A percentile compares a stretch with the other conserved stretches of the same genome.
Evolutionary conservation across 495 filamentous ascomycete genomes (phyloP).

Genomic region (Hypoxylon perforatum): DNA sequence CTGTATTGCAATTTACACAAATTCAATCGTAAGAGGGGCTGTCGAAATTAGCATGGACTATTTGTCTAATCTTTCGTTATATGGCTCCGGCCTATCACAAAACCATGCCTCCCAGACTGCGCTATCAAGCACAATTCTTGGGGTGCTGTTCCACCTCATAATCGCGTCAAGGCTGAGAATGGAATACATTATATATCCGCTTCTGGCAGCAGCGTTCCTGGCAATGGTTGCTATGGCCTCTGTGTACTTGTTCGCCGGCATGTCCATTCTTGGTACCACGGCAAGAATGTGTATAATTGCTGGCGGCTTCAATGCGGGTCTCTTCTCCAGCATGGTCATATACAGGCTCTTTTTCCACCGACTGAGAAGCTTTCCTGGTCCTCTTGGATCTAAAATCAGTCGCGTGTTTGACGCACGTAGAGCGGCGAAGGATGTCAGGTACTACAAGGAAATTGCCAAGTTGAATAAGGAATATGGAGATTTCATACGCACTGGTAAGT

Average conservation of each 20-base stretch:
- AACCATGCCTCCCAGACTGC: slow-evolving; percentile 3
- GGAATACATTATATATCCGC: slow-evolving; percentile 16
- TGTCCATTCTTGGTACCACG: background rate
- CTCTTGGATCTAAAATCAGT: slow-evolving; percentile 50
- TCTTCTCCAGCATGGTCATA: slow-evolving; percentile 57
- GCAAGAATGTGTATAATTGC: slow-evolving; percentile 1
- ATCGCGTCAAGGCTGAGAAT: slow-evolving; percentile 4
- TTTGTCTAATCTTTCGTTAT: background rate
- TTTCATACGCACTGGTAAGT: slow-evolving; percentile 51
- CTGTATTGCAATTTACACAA: no score
- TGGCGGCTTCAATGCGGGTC: slow-evolving; percentile 13
- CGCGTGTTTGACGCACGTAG: slow-evolving; percentile 47
- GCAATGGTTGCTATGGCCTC: background rate
- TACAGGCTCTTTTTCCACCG: slow-evolving; percentile 62
- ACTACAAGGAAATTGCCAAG: slow-evolving; percentile 44
- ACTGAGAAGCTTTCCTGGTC: slow-evolving; percentile 58
- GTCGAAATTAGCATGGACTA: slow-evolving; percentile 9
- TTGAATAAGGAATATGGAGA: slow-evolving; percentile 52
- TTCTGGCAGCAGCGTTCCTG: background rate
- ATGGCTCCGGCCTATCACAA: slow-evolving; percentile 12
- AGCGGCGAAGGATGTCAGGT: slow-evolving; percentile 33
- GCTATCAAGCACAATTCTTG: slow-evolving; percentile 2
- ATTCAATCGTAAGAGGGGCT: background rate
- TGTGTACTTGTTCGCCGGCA: background rate
- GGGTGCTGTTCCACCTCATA: slow-evolving; percentile 18